Evolutionary conservation across 1,139 yeast species (phyloP).

Genomic region (Blastobotrys niveus): DNA sequence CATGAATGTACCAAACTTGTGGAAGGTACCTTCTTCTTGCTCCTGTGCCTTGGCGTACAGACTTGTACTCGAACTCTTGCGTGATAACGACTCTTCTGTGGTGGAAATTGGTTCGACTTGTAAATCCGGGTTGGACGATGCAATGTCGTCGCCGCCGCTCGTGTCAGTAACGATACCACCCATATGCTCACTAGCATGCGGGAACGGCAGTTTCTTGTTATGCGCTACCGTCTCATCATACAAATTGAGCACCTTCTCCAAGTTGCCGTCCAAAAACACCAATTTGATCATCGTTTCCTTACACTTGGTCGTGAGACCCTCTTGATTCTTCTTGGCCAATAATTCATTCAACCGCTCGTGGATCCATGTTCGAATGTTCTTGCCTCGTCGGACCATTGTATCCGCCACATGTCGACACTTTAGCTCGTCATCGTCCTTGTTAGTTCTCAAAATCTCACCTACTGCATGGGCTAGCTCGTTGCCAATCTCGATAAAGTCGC

Average conservation of each 20-base stretch:
- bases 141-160: background rate
- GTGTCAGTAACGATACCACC: background rate
- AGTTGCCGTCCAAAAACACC: conserved; percentile 32
- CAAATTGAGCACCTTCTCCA: conserved; percentile 29
- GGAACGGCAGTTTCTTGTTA: background rate
- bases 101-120: conserved; percentile 23
- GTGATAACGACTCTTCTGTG: conserved; percentile 18
- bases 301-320: conserved; percentile 22
- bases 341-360: conserved; percentile 27
- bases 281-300: conserved; percentile 30
- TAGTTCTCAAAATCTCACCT: conserved; percentile 25
- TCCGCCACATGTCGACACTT: conserved; percentile 23
- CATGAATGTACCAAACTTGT: conserved; percentile 57
- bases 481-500: conserved; percentile 27
- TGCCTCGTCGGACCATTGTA: conserved; percentile 28
- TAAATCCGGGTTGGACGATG: conserved; percentile 17
- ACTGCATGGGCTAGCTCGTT: conserved; percentile 30
- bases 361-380: conserved; percentile 27
- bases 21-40: conserved; percentile 88
- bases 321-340: conserved; percentile 22
- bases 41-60: conserved; percentile 58
- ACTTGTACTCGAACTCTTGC: conserved; percentile 27
- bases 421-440: conserved; percentile 19
- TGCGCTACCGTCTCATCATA: conserved; percentile 19
- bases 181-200: conserved; percentile 7